These are phyloP conservation scores for Calonectria pauciramosa DNA, from an alignment of 2,329 filamentous ascomycete species.

Conservation along the genomic window DNA sequence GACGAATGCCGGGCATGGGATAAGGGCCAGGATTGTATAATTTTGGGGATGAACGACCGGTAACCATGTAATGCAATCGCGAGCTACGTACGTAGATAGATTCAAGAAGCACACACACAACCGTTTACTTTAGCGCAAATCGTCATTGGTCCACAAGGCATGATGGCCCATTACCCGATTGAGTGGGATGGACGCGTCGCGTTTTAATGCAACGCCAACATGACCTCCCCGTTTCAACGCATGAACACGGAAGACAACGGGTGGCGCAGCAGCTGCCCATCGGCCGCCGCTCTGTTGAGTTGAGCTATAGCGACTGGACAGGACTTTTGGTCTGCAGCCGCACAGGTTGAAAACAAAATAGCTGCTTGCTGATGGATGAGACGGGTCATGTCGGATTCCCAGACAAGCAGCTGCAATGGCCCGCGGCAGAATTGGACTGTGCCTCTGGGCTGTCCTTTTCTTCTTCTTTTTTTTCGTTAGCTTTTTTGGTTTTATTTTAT, in stretches of 20 bases:
- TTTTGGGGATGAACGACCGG: slow-evolving; percentile 30
- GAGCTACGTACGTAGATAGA: slow-evolving; percentile 15
- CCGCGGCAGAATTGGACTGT: not conserved
- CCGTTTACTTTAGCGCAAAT: not conserved
- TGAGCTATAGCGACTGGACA: not conserved
- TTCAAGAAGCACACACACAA: slow-evolving; percentile 22
- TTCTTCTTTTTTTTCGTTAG: no score
- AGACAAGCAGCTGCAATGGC: not conserved
- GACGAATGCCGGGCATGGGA: slow-evolving; percentile 10
- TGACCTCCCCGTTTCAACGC: slow-evolving; percentile 19
- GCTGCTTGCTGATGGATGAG: not conserved
- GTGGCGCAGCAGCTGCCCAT: slow-evolving; percentile 27
- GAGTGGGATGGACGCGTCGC: slow-evolving; percentile 31
- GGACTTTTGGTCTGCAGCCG: no score
- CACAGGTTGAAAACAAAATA: not conserved
- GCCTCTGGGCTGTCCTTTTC: not conserved
- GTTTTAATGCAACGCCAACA: slow-evolving; percentile 24
- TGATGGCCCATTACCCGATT: slow-evolving; percentile 9
- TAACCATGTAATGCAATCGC: slow-evolving; percentile 34
- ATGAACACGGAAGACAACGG: slow-evolving; percentile 22
- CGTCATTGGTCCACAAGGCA: slow-evolving; percentile 21
- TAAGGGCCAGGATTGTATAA: slow-evolving; percentile 24
- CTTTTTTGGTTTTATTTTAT: no score
- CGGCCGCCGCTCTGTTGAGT: not conserved
- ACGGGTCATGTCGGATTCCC: slow-evolving; percentile 7